Percentiles rank a stretch among this genome's conserved stretches.
Conservation (phyloP, 768 basidiomycete genomes). For the Leucocoprinus birnbaumii region DNA sequence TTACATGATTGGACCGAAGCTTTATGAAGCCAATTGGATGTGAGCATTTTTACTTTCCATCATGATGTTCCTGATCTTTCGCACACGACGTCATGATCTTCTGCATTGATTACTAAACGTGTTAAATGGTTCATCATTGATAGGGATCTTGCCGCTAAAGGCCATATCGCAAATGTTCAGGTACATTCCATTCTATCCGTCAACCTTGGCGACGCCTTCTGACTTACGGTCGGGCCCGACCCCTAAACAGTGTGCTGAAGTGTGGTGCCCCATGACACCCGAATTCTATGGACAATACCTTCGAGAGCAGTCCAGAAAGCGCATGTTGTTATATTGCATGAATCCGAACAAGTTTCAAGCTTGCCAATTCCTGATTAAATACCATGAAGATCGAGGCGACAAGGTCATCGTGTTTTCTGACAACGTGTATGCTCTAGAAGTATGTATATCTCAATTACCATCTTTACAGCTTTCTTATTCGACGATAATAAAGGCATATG, state of each 20-base stretch:
- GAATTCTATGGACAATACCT: constrained; percentile 99
- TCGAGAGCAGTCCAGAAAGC: constrained; percentile 86
- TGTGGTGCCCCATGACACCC: constrained; percentile 99
- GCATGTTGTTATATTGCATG: constrained; percentile 98
- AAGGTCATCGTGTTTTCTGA: constrained; percentile 99
- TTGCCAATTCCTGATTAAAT: constrained; percentile 97
- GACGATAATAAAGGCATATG: constrained; percentile 69
- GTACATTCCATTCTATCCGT: constrained; percentile 39
- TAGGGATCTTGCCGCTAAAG: constrained; percentile 94
- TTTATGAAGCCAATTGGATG: constrained; percentile 99
- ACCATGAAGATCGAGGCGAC: constrained; percentile 96
- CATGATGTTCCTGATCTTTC: neutral
- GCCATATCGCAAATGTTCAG: constrained; percentile 99
- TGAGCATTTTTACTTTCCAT: constrained; percentile 21
- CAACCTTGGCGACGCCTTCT: neutral
- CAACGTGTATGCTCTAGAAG: constrained; percentile 96
- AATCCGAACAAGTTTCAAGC: constrained; percentile 99
- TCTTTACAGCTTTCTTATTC: neutral
- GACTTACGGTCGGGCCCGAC: constrained; percentile 9
- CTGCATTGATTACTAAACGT: constrained; percentile 13
- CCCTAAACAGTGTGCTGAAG: constrained; percentile 88
- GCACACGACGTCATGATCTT: constrained; percentile 5
- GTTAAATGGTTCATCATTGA: constrained; percentile 13
- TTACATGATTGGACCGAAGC: constrained; percentile 98
- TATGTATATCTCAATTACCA: constrained; percentile 30